Evolutionary conservation across 2,329 filamentous ascomycete species (phyloP), one percentile per base, ranked within the genome.

Genomic region (Macrophomina tecta): DNA sequence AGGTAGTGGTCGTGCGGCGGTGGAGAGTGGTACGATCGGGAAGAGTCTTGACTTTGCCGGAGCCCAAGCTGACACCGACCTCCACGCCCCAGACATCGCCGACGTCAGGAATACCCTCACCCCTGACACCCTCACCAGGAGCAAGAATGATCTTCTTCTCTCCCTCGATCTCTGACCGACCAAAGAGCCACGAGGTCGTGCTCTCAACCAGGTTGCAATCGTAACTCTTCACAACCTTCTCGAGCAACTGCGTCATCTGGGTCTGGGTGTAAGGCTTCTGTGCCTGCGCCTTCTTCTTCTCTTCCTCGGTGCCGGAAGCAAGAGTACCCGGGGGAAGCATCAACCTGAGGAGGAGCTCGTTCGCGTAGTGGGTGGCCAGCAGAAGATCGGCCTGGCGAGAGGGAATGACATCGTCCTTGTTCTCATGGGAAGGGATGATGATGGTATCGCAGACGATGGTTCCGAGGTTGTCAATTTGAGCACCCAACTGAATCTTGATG

Each of bases 81-180:
- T 99, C 95, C 65, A 99, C 92, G 81, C 95, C 95, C 95, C 95
- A 99, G 69, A 97, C 94, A 79, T 99, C 95, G 72, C 92, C 91
- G 67, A 97, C 83, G 76, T 96, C 94, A 67, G 95, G 91, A 67
- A 89, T 81, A 76, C 95, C 95, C 69, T 99, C 95, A 67, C 94
- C 94, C 84, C 93, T 96, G 77, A 91, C 89, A 71, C 92, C 92
- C 75, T 97, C 93, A 62, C 89, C 87, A 40, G 93, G 91, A 30
- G 93, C 87, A 67, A 99, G 85, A 72, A 99, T 95, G 76, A 99
- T 97, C 89, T 97, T 98, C 90, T 97, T 97, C 85, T 91, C 89
- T 75, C 92, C 91, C 84, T 99, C 95, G 71, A 99, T 98, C 82
- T 99, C 95, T 82, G 98, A 97, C 79, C 92, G 91, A 77, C 93